phyloP scores from a whole-genome alignment of 352 stramenopile species.

The Saprolegnia diclina region DNA sequence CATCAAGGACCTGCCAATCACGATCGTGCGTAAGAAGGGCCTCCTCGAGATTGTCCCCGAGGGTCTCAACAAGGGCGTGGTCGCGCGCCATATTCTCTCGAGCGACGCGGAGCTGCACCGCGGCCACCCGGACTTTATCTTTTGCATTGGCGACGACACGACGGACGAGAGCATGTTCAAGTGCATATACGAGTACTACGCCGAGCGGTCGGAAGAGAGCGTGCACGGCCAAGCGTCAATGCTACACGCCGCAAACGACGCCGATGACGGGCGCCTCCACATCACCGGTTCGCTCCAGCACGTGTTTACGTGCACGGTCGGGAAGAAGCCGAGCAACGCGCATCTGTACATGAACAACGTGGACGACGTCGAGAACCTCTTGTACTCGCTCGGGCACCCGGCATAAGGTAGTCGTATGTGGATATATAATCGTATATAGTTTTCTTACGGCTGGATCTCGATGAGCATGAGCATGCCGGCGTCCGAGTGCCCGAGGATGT shows the following conservation, averaged over 20 bases:
- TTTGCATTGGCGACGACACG: constrained; percentile 96
- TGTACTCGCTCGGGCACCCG: constrained; percentile 51
- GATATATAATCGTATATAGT: constrained; percentile 8
- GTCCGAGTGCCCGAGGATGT: constrained; percentile 76
- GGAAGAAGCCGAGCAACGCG: constrained; percentile 87
- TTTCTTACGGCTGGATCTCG: constrained; percentile 33
- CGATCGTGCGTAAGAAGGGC: constrained; percentile 84
- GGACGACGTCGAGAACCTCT: constrained; percentile 76
- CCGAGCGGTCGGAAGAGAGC: constrained; percentile 76
- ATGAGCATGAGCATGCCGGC: constrained; percentile 66
- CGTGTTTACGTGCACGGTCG: constrained; percentile 89
- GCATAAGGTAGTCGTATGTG: not conserved
- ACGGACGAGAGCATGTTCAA: constrained; percentile 98
- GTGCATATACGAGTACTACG: constrained; percentile 88
- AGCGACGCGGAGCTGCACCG: constrained; percentile 70
- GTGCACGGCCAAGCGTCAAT: constrained; percentile 43
- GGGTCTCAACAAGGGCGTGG: constrained; percentile 94
- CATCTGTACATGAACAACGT: constrained; percentile 88
- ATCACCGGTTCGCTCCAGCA: constrained; percentile 65
- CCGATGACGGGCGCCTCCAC: constrained; percentile 8
- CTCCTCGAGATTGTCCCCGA: constrained; percentile 94
- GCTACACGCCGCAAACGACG: too few species aligned
- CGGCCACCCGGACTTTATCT: constrained; percentile 91
- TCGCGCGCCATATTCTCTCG: constrained; percentile 93
- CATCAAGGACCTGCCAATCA: constrained; percentile 62